A percentile compares a stretch with the other conserved stretches of the same genome.
phyloP scores from a whole-genome alignment of 352 stramenopile species.

The Globisporangium polare region DNA sequence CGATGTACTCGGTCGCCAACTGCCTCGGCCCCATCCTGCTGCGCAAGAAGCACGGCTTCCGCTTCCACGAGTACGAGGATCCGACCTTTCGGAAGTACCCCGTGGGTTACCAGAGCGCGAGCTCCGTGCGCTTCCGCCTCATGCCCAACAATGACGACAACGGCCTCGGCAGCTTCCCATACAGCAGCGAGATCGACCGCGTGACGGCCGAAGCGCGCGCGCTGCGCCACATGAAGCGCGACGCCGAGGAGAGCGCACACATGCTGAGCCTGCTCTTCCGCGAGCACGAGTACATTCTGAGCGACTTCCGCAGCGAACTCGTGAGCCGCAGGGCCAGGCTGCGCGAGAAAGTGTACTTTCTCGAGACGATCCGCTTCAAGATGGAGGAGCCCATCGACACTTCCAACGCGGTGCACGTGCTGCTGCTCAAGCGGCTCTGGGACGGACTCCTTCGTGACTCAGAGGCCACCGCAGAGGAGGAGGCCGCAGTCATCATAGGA shows the following conservation, averaged over 20 bases:
- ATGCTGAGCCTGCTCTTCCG: slow-evolving; percentile 62
- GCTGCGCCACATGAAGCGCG: slow-evolving; percentile 49
- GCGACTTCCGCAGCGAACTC: slow-evolving; percentile 63
- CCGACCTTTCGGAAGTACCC: slow-evolving; percentile 64
- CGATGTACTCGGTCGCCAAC: slow-evolving; percentile 58
- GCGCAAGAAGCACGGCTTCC: slow-evolving; percentile 37
- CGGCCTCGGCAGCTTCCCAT: slow-evolving; percentile 25
- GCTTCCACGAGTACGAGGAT: slow-evolving; percentile 77
- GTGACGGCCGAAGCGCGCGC: slow-evolving; percentile 33
- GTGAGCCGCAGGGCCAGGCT: slow-evolving; percentile 35
- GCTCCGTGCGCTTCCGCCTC: slow-evolving; percentile 47
- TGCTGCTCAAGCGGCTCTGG: slow-evolving; percentile 70
- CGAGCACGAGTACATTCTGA: slow-evolving; percentile 49
- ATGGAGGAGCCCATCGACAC: slow-evolving; percentile 66
- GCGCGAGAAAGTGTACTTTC: slow-evolving; percentile 54
- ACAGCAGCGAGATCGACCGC: slow-evolving; percentile 28
- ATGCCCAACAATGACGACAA: slow-evolving; percentile 39
- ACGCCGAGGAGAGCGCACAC: slow-evolving; percentile 64
- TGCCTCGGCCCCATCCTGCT: slow-evolving; percentile 65
- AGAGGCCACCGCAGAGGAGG: slow-evolving; percentile 12
- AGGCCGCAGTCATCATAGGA: slow-evolving; percentile 16
- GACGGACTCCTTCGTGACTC: slow-evolving; percentile 33
- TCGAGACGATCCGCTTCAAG: slow-evolving; percentile 70
- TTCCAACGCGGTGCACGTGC: slow-evolving; percentile 44
- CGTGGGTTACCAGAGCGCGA: slow-evolving; percentile 54